phyloP scores from a whole-genome alignment of 2,329 filamentous ascomycete genomes.

The Epichloe sylvatica region DNA sequence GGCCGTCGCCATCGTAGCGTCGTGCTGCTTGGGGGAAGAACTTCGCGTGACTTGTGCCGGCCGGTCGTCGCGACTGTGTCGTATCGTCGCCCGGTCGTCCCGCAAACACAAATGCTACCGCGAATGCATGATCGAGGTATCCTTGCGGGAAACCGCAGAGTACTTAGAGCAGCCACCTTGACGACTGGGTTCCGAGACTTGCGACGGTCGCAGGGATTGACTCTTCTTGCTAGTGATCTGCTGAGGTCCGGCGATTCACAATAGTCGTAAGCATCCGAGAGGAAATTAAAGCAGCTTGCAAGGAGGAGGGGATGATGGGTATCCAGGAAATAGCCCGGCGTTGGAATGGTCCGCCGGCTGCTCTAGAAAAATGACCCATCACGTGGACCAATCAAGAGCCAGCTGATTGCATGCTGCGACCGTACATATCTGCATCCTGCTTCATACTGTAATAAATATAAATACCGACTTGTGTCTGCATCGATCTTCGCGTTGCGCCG shows the following conservation, averaged over 20 bases:
- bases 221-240: neutral
- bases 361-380: neutral
- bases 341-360: neutral
- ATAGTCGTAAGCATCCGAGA: neutral
- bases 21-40: constrained; percentile 10
- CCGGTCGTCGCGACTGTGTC: constrained; percentile 15
- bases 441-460: neutral
- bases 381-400: constrained; percentile 2
- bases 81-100: constrained; percentile 23
- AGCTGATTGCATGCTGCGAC: no score
- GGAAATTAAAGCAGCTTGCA: neutral
- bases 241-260: neutral
- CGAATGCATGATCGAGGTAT: constrained; percentile 28
- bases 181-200: constrained; percentile 8
- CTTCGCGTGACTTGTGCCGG: constrained; percentile 11
- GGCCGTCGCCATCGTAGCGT: constrained; percentile 9
- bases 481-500: no score
- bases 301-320: no score
- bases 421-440: neutral
- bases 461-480: no score
- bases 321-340: neutral
- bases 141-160: constrained; percentile 30
- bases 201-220: neutral
- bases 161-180: constrained; percentile 24
- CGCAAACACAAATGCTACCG: constrained; percentile 25